Evolutionary conservation across 2,329 filamentous ascomycete genomes (phyloP), one percentile per base, ranked within the genome.

Genomic region (Helotiales sp.): DNA sequence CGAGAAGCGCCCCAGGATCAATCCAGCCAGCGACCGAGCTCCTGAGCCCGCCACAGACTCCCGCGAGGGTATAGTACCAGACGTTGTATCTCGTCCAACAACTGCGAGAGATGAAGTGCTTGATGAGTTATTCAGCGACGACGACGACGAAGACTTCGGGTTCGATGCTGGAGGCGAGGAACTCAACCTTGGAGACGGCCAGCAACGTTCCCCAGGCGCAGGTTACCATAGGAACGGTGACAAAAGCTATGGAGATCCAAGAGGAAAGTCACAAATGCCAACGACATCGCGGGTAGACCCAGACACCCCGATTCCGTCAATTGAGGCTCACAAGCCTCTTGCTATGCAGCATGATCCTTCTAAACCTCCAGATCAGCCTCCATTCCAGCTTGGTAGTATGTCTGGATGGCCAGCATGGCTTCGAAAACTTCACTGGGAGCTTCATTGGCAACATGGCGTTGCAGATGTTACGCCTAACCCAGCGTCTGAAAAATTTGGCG

Each of bases 231-330:
- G 40, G 22, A 15, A 27, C 40, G 40, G 4, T 10, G 40, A 44
- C n/a, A n/a, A n/a, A n/a, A n/a, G n/a, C n/a, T n/a, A n/a, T 15
- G 40, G 10, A 44, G 12, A 44, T 10, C 22, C 6, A 2, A 44
- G 40, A 27, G 40, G n/a, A n/a, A n/a, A 44, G 10, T 25, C 40
- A 25, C 22, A 15, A 12, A 10, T 8, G 7, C 50, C 19, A 22
- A 42, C n/a, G 12, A 15, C 30, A 44, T 12, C 24, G 25, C 34
- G 27, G 44, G 25, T 42, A 42, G 33, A 53, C 17, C 50, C 50
- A 10, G 36, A 53, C 25, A 44, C 17, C 5, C 50, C 50, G 22
- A 42, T 53, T 53, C 36, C 50, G 22, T 44, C 50, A 12, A 53
- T 53, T 24, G 50, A 53, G 19, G 9, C 46, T 17, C 22, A 27